phyloP scores from a whole-genome alignment of 345 rosid species.

The sweet orange (Citrus sinensis) region DVS_A1.0 CM039161.1:23525501-23526000 shows the following conservation, averaged over 20 bases:
- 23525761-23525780: not conserved
- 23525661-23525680: not conserved
- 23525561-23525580: not conserved
- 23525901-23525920: not conserved
- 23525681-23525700: conserved; percentile 19
- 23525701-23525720: not conserved
- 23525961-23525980: conserved; percentile 10
- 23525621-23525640: conserved; percentile 21
- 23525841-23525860: conserved; percentile 12
- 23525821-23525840: not conserved
- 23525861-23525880: conserved; percentile 12
- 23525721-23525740: not conserved
- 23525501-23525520: conserved; percentile 8
- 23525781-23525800: conserved; percentile 7
- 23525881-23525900: conserved; percentile 5
- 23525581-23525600: conserved; percentile 6
- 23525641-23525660: conserved; percentile 16
- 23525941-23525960: conserved; percentile 8
- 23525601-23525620: conserved; percentile 16
- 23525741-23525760: not conserved
- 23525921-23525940: conserved; percentile 31
- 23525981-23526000: conserved; percentile 10
- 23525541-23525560: conserved; percentile 7
- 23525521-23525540: not conserved
- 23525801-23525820: conserved; percentile 1